phyloP scores from a whole-genome alignment of 2,329 filamentous ascomycete species.

The Coniochaeta pulveracea region DNA sequence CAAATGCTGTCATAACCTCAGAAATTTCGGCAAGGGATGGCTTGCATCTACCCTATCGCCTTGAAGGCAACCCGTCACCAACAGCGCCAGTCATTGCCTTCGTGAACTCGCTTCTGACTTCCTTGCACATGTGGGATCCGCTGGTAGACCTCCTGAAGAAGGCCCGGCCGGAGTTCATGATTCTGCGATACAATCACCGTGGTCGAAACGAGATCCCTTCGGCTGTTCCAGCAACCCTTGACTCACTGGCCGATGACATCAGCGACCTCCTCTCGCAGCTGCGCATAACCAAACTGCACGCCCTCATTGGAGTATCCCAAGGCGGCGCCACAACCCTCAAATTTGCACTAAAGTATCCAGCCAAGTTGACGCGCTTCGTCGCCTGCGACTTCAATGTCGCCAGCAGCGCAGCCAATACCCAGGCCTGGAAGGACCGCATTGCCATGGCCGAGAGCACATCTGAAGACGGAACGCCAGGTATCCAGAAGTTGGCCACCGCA shows the following conservation, averaged over 20 bases:
- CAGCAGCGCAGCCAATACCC: constrained; percentile 61
- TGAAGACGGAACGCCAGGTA: constrained; percentile 41
- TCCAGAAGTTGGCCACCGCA: constrained; percentile 52
- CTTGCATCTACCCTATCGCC: constrained; percentile 57
- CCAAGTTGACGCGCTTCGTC: constrained; percentile 49
- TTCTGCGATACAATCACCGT: constrained; percentile 68
- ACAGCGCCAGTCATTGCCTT: constrained; percentile 64
- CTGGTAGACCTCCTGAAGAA: constrained; percentile 53
- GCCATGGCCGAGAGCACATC: constrained; percentile 46
- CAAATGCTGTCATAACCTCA: constrained; percentile 49
- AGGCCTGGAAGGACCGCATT: constrained; percentile 71
- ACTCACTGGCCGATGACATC: constrained; percentile 58
- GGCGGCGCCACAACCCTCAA: constrained; percentile 71
- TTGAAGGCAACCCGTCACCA: constrained; percentile 60
- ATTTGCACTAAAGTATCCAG: constrained; percentile 55
- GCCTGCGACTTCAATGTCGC: constrained; percentile 70
- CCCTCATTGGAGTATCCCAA: constrained; percentile 66
- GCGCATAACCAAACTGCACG: constrained; percentile 53
- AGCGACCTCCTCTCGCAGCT: constrained; percentile 55
- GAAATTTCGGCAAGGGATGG: constrained; percentile 59
- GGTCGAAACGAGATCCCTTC: constrained; percentile 46
- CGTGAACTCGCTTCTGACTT: constrained; percentile 70
- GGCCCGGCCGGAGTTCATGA: constrained; percentile 52
- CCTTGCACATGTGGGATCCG: constrained; percentile 70
- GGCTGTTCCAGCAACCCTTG: constrained; percentile 43